These are phyloP conservation scores for Ammopiptanthus mongolicus DNA, from an alignment of 306 rosid genomes.

Conservation along the genomic window DNA sequence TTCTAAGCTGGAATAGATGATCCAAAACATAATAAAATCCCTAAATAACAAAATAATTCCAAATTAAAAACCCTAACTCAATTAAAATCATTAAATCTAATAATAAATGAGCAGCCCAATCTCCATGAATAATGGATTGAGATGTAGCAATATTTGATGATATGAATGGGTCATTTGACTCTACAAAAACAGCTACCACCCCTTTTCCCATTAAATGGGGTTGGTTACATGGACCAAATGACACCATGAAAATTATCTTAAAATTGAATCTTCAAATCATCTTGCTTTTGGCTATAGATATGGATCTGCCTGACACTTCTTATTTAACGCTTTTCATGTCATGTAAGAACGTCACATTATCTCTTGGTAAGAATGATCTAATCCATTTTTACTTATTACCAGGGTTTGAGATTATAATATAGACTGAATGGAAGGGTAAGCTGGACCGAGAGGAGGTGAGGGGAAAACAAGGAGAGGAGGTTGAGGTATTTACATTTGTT, in stretches of 20 bases:
- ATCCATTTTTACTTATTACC: constrained; percentile 9
- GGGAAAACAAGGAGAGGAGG: constrained; percentile 19
- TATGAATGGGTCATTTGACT: too few species aligned
- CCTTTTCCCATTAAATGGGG: background rate
- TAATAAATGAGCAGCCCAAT: too few species aligned
- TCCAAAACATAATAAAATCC: too few species aligned
- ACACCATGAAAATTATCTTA: background rate
- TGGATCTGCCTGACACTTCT: background rate
- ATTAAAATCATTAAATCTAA: too few species aligned
- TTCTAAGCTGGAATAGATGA: too few species aligned
- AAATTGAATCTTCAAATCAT: background rate
- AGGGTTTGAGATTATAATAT: constrained; percentile 36
- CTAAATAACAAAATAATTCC: too few species aligned
- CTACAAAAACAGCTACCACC: too few species aligned
- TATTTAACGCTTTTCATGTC: constrained; percentile 10
- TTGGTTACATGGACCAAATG: background rate
- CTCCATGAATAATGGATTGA: too few species aligned
- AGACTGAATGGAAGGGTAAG: constrained; percentile 31
- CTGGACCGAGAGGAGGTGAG: constrained; percentile 24
- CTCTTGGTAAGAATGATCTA: background rate
- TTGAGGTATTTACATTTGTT: constrained; percentile 31
- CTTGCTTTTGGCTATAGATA: constrained; percentile 3
- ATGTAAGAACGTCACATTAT: background rate
- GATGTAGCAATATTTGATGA: too few species aligned
- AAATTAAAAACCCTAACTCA: too few species aligned